A percentile compares a stretch with the other conserved stretches of the same genome.
These are phyloP conservation scores for Pichia sp. DNA, from an alignment of 1,139 yeast genomes.

Conservation along the genomic window DNA sequence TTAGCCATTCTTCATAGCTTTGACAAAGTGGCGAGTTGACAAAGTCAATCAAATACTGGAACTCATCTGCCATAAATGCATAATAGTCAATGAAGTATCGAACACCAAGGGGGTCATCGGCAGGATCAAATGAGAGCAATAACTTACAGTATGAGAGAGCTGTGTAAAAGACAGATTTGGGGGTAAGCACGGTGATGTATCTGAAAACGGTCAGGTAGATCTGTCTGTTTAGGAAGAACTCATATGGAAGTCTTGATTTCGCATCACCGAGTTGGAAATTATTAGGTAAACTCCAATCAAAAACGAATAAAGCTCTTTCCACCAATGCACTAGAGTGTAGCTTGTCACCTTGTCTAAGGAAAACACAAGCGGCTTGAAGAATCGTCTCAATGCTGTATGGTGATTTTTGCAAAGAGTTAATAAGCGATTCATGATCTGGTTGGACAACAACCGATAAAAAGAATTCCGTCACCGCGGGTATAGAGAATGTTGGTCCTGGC, in stretches of 20 bases:
- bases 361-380: slow-evolving; percentile 71
- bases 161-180: slow-evolving; percentile 69
- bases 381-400: slow-evolving; percentile 78
- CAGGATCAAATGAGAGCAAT: slow-evolving; percentile 61
- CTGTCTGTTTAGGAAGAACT: slow-evolving; percentile 66
- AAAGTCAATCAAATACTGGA: slow-evolving; percentile 51
- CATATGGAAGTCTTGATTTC: slow-evolving; percentile 67
- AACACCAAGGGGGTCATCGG: slow-evolving; percentile 80
- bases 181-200: slow-evolving; percentile 63
- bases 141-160: slow-evolving; percentile 72
- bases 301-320: slow-evolving; percentile 71
- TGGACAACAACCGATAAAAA: slow-evolving; percentile 59
- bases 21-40: slow-evolving; percentile 46
- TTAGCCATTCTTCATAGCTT: slow-evolving; percentile 60
- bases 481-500: slow-evolving; percentile 37
- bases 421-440: slow-evolving; percentile 66
- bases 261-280: slow-evolving; percentile 49
- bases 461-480: slow-evolving; percentile 34
- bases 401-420: slow-evolving; percentile 44
- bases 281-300: slow-evolving; percentile 57
- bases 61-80: slow-evolving; percentile 62
- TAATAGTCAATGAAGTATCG: slow-evolving; percentile 78
- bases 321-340: slow-evolving; percentile 62
- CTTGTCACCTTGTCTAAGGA: slow-evolving; percentile 72
- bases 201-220: slow-evolving; percentile 70